Conservation (phyloP, 73 alveolate species). For the Effrenium voratum region DNA sequence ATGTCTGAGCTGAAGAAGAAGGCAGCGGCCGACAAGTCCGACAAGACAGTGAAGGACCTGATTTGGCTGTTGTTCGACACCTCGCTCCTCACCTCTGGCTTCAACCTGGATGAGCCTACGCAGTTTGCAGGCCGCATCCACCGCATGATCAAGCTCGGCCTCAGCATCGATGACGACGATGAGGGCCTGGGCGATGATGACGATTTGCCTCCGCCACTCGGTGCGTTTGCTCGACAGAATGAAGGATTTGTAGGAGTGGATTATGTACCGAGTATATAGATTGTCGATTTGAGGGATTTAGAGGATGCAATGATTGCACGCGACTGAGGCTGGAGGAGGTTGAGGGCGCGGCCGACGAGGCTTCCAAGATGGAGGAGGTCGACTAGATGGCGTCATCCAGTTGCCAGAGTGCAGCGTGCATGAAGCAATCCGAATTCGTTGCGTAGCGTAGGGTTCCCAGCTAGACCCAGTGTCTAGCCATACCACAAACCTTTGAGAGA, state of each 20-base stretch:
- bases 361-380: conserved; percentile 93
- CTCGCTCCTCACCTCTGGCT: conserved; percentile 99
- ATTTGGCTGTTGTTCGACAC: conserved; percentile 99
- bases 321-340: conserved; percentile 83
- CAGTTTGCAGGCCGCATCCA: conserved; percentile 99
- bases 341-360: conserved; percentile 90
- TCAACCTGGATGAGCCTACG: conserved; percentile 99
- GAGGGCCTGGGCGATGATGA: conserved; percentile 75
- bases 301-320: too few relatives aligned
- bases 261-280: too few relatives aligned
- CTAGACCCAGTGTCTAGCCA: too few relatives aligned
- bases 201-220: conserved; percentile 36
- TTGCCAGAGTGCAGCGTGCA: conserved; percentile 16
- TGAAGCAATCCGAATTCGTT: too few relatives aligned
- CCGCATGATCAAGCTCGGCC: conserved; percentile 99
- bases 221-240: too few relatives aligned
- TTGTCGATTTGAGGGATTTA: too few relatives aligned
- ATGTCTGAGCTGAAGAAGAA: conserved; percentile 93
- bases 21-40: conserved; percentile 99
- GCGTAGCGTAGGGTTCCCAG: too few relatives aligned
- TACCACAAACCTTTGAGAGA: too few relatives aligned
- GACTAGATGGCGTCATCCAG: conserved; percentile 22
- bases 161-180: conserved; percentile 70
- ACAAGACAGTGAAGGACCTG: conserved; percentile 99
- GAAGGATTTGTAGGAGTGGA: too few relatives aligned